Conservation (phyloP, 225 moss, liverwort and hornwort species). For the Polytrichum commune region DNA sequence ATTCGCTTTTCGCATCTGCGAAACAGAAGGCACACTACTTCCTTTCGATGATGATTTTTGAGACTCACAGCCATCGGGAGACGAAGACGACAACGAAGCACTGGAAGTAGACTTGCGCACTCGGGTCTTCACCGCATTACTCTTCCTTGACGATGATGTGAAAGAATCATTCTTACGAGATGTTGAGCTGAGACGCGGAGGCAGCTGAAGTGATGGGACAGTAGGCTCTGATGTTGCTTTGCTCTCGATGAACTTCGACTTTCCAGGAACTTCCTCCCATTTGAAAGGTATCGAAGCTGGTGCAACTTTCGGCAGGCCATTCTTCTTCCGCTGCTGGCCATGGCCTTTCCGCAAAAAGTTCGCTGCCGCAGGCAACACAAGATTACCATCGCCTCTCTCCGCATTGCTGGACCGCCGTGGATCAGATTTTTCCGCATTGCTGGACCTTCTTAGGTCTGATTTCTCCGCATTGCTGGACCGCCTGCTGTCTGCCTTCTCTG, state of each 20-base stretch:
- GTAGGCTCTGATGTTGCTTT: not conserved
- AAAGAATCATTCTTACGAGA: slow-evolving; percentile 12
- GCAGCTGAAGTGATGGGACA: slow-evolving; percentile 35
- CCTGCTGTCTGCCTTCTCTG: slow-evolving; percentile 1
- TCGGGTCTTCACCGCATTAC: not conserved
- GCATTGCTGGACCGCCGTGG: too few species aligned
- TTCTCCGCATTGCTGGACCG: slow-evolving; percentile 7
- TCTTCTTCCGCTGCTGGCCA: not conserved
- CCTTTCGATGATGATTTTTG: slow-evolving; percentile 1
- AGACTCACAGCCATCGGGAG: not conserved
- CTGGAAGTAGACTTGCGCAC: not conserved
- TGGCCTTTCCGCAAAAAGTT: slow-evolving; percentile 6
- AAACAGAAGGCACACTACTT: not conserved
- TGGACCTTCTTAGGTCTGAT: slow-evolving; percentile 8
- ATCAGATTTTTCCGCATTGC: not conserved
- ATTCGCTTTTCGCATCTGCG: slow-evolving; percentile 1
- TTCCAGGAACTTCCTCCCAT: slow-evolving; percentile 53
- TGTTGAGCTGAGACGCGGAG: slow-evolving; percentile 37
- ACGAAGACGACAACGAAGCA: slow-evolving; percentile 9
- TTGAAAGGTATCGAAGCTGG: slow-evolving; percentile 47
- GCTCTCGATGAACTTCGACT: slow-evolving; percentile 29
- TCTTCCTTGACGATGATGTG: not conserved
- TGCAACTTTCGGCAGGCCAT: not conserved
- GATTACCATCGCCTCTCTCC: not conserved
- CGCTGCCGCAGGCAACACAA: not conserved